Evolutionary conservation across 2,329 filamentous ascomycete species (phyloP), one percentile per base, ranked within the genome.

Genomic region (Fusarium avenaceum): DNA sequence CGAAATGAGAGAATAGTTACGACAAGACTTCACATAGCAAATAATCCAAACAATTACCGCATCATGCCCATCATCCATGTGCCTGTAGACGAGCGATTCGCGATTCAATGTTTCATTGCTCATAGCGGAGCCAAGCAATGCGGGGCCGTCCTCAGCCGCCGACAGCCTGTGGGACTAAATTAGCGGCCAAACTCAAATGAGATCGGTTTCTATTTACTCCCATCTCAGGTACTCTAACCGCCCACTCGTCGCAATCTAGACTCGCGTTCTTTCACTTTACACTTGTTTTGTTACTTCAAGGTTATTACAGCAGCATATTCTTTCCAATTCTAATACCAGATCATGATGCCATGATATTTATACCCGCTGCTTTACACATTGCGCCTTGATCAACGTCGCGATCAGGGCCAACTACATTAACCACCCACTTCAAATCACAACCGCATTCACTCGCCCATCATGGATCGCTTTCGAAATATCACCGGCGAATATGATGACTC

Each of bases 401-500:
- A 65, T 60, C 67, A 69, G 59, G 70, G 65, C 49, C 52, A 56
- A 38, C 49, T 47, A 56, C 15, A 54, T 20, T 48, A 42, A 58
- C 50, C 53, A 35, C 30, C 50, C 24, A 44, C 19, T 46, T 20
- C 32, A 56, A 45, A 54, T 35, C 35, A 44, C 39, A 44, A 57
- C 57, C 32, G 39, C 49, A 46, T 22, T 38, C 26, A 38, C 30
- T 17, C 40, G 22, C 22, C 40, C 22, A n/a, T 20, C 58, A 73
- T 74, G 72, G 72, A 72, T 54, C 72, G 68, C 20, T 62, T 62
- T 38, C 58, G 53, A 54, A 64, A 62, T 38, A 55, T 61, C 26
- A 46, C 61, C 40, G 53, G 47, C 22, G 72, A 74, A 35, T 72
- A 72, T 50, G 76, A 80, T 46, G 77, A 79, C n/a, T 72, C 74